Evolutionary conservation across 2,329 filamentous ascomycete species (phyloP).

Genomic region (Trichoderma harzianum): DNA sequence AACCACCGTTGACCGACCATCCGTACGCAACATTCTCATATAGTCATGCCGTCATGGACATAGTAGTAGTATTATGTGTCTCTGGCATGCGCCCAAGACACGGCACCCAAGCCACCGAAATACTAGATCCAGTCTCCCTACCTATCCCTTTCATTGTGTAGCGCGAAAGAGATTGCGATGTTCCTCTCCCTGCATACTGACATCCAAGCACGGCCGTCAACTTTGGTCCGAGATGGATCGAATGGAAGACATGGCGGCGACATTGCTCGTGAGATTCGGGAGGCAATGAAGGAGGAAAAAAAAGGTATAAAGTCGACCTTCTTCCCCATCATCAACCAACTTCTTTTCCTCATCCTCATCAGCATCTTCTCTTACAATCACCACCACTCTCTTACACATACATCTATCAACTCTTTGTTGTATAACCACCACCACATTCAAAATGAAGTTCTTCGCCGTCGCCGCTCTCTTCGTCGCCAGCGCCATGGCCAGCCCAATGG

Average conservation of each 20-base stretch:
- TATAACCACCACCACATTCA: neutral
- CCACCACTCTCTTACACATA: neutral
- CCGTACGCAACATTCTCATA: neutral
- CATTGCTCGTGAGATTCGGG: neutral
- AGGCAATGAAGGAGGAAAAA: neutral
- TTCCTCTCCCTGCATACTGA: neutral
- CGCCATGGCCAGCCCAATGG: neutral
- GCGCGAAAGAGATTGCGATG: neutral
- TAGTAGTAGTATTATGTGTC: neutral
- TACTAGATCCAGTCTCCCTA: neutral
- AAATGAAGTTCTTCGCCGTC: neutral
- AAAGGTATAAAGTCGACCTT: neutral
- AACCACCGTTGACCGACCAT: neutral
- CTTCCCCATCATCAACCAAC: neutral
- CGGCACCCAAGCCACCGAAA: neutral
- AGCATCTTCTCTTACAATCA: neutral
- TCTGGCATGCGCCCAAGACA: neutral
- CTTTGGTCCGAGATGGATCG: neutral
- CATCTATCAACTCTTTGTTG: neutral
- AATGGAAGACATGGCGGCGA: neutral
- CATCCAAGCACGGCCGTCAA: neutral
- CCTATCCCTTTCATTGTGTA: constrained; percentile 8
- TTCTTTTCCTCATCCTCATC: neutral
- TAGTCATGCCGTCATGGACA: neutral
- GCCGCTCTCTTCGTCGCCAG: neutral